Percentiles rank a stretch among this genome's conserved stretches.
phyloP scores from a whole-genome alignment of 768 basidiomycete species.

The Rubroboletus satanas region DNA sequence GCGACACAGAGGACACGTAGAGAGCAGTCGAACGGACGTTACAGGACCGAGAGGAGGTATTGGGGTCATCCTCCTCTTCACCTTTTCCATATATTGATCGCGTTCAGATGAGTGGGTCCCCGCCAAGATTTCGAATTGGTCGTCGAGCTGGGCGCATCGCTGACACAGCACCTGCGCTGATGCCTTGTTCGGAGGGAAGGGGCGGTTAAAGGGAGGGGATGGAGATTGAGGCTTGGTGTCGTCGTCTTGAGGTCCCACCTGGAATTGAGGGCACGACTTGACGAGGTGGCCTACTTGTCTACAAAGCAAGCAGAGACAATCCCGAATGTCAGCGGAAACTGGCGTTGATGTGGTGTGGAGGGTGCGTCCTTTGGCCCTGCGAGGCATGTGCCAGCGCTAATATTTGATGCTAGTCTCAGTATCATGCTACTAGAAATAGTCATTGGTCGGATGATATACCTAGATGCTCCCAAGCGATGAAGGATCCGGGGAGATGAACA shows the following conservation, averaged over 20 bases:
- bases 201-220: background rate
- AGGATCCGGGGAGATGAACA: background rate
- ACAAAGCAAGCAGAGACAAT: background rate
- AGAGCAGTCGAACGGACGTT: background rate
- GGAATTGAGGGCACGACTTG: background rate
- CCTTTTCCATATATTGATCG: background rate
- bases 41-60: background rate
- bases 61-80: background rate
- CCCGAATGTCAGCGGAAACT: background rate
- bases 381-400: background rate
- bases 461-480: background rate
- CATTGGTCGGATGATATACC: background rate
- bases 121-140: background rate
- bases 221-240: background rate
- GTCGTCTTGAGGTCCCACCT: background rate
- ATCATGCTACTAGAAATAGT: too few relatives aligned
- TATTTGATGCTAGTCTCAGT: background rate
- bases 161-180: background rate
- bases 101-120: background rate
- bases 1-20: background rate
- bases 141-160: background rate
- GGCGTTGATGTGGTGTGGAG: background rate
- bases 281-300: background rate
- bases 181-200: background rate
- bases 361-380: background rate